These are phyloP conservation scores for Corchorus olitorius DNA, from an alignment of 345 rosid genomes.

Conservation along the genomic window DNA sequence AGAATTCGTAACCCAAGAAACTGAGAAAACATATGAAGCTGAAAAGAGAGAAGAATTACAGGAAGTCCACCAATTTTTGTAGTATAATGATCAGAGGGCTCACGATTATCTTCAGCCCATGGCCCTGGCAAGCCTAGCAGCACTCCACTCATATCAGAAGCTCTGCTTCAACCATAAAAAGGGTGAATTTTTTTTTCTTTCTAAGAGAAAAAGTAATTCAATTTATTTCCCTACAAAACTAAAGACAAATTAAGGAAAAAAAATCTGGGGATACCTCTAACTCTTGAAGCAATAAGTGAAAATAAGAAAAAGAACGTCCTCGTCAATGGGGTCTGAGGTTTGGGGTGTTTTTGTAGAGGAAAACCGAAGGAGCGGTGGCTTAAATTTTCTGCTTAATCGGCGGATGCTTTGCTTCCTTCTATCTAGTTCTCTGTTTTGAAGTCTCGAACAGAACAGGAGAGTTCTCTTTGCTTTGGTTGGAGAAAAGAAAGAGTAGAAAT, in stretches of 20 bases:
- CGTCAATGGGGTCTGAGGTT: neutral
- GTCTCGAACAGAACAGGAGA: neutral
- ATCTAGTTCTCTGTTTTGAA: neutral
- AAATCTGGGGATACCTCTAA: neutral
- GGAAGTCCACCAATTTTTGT: constrained; percentile 88
- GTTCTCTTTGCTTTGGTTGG: too few relatives aligned
- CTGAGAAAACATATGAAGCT: neutral
- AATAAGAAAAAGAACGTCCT: neutral
- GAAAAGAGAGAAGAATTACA: constrained; percentile 33
- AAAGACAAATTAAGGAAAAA: neutral
- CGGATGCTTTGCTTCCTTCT: neutral
- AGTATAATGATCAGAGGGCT: constrained; percentile 73
- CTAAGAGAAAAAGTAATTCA: neutral
- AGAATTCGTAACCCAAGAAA: neutral
- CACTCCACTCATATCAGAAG: constrained; percentile 42
- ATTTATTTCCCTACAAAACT: neutral
- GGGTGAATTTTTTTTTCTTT: neutral
- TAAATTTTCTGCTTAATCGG: neutral
- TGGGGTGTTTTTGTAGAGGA: neutral
- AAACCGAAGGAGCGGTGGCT: neutral
- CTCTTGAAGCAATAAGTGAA: neutral
- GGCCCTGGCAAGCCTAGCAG: constrained; percentile 79
- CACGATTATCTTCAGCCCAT: constrained; percentile 75
- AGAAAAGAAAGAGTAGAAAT: too few relatives aligned
- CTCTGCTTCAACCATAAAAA: neutral